These are phyloP conservation scores for Hibiscus syriacus DNA, from an alignment of 345 rosid genomes.

Conservation along the genomic window DNA sequence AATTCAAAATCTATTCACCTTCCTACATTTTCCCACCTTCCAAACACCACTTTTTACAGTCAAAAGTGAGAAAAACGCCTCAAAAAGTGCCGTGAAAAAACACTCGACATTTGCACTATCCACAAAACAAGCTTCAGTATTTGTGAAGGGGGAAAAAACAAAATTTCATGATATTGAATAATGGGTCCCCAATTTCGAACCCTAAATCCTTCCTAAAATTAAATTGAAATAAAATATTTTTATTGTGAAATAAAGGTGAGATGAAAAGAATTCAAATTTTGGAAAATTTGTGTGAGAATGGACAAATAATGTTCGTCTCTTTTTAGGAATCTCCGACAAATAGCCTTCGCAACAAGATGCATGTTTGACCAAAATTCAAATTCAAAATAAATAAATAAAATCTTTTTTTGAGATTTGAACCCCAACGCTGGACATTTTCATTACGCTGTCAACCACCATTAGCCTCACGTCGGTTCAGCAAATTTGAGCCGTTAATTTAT, in stretches of 20 bases:
- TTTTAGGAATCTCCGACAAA: slow-evolving; percentile 18
- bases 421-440: neutral
- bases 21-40: slow-evolving; percentile 1
- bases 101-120: neutral
- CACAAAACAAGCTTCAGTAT: neutral
- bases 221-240: too few relatives aligned
- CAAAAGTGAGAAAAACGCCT: neutral
- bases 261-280: neutral
- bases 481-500: too few relatives aligned
- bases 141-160: too few relatives aligned
- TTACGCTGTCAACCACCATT: slow-evolving; percentile 15
- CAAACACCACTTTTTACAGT: neutral
- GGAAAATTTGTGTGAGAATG: neutral
- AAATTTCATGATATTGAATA: too few relatives aligned
- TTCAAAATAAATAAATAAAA: too few relatives aligned
- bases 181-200: too few relatives aligned
- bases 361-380: too few relatives aligned
- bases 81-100: neutral
- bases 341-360: slow-evolving; percentile 16
- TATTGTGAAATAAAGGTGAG: neutral
- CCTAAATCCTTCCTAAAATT: too few relatives aligned
- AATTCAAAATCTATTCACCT: slow-evolving; percentile 6
- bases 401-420: slow-evolving; percentile 13
- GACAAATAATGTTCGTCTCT: neutral
- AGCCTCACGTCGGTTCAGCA: slow-evolving; percentile 16